Percentiles rank a stretch among this genome's conserved stretches.
These are phyloP conservation scores for Hysterium pulicare DNA, from an alignment of 2,329 filamentous ascomycete species.

Conservation along the genomic window DNA sequence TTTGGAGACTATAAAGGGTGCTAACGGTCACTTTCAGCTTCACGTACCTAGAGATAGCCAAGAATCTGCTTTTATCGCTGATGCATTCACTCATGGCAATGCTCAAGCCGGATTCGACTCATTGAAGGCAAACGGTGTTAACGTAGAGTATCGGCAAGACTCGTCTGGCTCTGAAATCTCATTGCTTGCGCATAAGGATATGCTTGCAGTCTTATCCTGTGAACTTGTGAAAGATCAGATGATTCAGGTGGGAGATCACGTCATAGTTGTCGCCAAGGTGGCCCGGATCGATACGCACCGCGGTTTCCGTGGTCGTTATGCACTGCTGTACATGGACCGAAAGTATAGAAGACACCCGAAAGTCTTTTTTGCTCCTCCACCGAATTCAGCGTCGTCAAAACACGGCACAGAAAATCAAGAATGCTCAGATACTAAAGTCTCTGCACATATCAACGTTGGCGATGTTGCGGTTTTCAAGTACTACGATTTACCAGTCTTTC, in stretches of 20 bases:
- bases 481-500: no score
- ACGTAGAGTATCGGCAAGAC: not conserved
- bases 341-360: not conserved
- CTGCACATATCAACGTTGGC: not conserved
- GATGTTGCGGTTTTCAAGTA: no score
- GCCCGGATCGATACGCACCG: constrained; percentile 8
- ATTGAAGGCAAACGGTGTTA: not conserved
- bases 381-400: not conserved
- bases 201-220: constrained; percentile 33
- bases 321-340: constrained; percentile 27
- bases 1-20: constrained; percentile 50
- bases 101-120: constrained; percentile 16
- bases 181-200: constrained; percentile 10
- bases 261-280: constrained; percentile 46
- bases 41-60: constrained; percentile 44
- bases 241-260: constrained; percentile 45
- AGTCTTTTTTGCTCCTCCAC: not conserved
- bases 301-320: constrained; percentile 1
- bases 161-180: not conserved
- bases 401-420: not conserved
- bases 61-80: constrained; percentile 26
- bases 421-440: not conserved
- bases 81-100: constrained; percentile 30
- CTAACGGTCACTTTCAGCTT: constrained; percentile 44
- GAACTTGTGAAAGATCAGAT: constrained; percentile 33